Percentiles rank a stretch among this genome's conserved stretches.
Evolutionary conservation across 306 rosid genomes (phyloP).

Genomic region (Hylodesmum podocarpum): DNA sequence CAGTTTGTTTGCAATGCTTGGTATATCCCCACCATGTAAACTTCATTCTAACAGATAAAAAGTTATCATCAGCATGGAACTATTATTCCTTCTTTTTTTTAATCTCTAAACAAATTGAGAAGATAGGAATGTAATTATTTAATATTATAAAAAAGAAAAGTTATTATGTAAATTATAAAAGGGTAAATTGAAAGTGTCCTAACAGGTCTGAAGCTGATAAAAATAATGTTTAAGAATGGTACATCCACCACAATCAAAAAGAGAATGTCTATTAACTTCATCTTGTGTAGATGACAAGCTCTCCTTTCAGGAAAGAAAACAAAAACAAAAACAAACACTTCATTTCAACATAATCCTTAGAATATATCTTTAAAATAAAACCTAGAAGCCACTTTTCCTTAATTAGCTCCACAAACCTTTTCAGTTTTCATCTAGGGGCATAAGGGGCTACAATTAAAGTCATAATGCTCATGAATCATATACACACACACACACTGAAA

Average conservation of each 20-base stretch:
- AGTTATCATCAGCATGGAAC: not conserved
- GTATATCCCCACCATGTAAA: not conserved
- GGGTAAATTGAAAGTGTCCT: not conserved
- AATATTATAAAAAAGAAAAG: not conserved
- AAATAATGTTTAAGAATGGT: not conserved
- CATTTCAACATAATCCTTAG: not conserved
- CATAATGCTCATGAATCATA: not conserved
- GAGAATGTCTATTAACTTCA: not conserved
- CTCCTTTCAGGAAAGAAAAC: not conserved
- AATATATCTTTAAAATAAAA: not conserved
- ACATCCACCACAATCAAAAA: not conserved
- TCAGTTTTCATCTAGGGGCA: not conserved
- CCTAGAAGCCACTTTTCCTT: not conserved
- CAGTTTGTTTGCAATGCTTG: not conserved
- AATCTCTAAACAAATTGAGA: slow-evolving; percentile 4
- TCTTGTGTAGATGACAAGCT: not conserved
- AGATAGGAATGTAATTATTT: not conserved
- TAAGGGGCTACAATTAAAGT: not conserved
- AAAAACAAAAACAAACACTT: not conserved
- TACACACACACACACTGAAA: not conserved
- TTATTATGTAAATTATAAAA: not conserved
- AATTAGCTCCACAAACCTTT: not conserved
- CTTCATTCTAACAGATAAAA: not conserved
- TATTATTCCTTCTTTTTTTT: not conserved
- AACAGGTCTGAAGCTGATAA: not conserved